phyloP scores from a whole-genome alignment of 768 basidiomycete genomes.

The Dentipellis sp. region DNA sequence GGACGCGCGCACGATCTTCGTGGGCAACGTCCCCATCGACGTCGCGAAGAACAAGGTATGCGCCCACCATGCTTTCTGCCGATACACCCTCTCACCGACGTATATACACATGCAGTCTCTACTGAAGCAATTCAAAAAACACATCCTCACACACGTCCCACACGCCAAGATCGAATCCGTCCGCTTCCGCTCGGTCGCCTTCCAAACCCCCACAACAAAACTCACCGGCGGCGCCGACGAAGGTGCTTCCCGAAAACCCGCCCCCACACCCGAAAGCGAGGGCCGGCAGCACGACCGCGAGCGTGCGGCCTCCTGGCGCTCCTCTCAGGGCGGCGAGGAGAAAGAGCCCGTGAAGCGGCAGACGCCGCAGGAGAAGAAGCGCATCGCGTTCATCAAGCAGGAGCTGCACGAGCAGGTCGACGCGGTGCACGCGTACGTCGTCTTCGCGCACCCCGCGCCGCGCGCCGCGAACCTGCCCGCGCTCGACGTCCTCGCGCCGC shows the following conservation, averaged over 20 bases:
- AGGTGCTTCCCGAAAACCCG: constrained; percentile 20
- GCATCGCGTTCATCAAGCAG: constrained; percentile 87
- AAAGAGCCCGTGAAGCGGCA: constrained; percentile 35
- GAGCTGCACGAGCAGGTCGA: constrained; percentile 77
- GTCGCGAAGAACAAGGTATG: constrained; percentile 70
- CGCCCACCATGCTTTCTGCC: constrained; percentile 5
- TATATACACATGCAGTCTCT: constrained; percentile 38
- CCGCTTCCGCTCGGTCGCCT: constrained; percentile 90
- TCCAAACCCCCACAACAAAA: constrained; percentile 70
- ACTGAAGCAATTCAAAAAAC: constrained; percentile 67
- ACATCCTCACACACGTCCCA: constrained; percentile 65
- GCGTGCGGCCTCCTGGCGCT: constrained; percentile 52
- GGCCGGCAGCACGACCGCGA: constrained; percentile 33
- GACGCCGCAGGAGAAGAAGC: constrained; percentile 81
- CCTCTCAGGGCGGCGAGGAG: constrained; percentile 27
- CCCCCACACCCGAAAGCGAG: constrained; percentile 19
- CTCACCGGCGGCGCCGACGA: constrained; percentile 32
- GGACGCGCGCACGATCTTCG: constrained; percentile 80
- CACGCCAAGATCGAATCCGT: constrained; percentile 81
- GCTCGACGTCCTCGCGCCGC: constrained; percentile 55
- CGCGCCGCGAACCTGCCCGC: constrained; percentile 25
- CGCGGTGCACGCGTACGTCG: constrained; percentile 80
- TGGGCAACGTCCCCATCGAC: constrained; percentile 80
- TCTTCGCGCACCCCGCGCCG: constrained; percentile 67
- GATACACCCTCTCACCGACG: not conserved